Base-by-base conservation (phyloP, 2,329 filamentous ascomycete species). In the Aschersonia sp. region DNA sequence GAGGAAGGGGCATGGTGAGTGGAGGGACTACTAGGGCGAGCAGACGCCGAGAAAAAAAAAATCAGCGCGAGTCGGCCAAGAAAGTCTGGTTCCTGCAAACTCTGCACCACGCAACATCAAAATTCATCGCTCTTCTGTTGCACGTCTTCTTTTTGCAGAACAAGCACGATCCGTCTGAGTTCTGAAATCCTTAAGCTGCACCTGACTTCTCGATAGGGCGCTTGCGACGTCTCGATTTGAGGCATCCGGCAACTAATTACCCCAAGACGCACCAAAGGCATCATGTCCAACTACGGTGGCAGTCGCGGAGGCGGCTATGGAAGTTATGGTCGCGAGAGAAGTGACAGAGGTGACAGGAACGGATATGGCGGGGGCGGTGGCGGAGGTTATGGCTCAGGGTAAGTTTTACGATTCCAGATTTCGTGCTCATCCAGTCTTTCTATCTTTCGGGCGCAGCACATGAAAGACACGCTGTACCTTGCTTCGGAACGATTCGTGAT, bases 211-310 rank as follows among this genome's bases (percentile, higher is more conserved):
- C 22, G 22, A 22, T 22, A 22, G 22, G 22, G 22, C 22, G 22
- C 22, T 22, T 22, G 22, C 22, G 22, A 22, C 22, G 22, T 22
- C 22, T 22, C 22, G 22, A 22, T 22, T 22, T 22, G 22, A 22
- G 22, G 22, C 22, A 22, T 22, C 22, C 22, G 22, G 22, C 22
- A 4, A 22, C 22, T 22, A 22, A 22, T 22, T 22, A 22, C 22
- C 22, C 22, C 4, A 22, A 22, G 22, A 12, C 35, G 12, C 35
- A 8, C 12, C 12, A 37, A 8, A 37, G 35, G 8, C 8, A 12
- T 9, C 35, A 73, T 73, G 70, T 73, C 71, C 57, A 71, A 69
- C 62, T 66, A 67, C 57, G 60, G 64, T 30, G 63, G 61, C 52
- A 59, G 66, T 52, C 58, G 55, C 49, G 63, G 58, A 46, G 58